phyloP scores from a whole-genome alignment of 2,329 filamentous ascomycete species.

The Aureobasidium zeae region DNA sequence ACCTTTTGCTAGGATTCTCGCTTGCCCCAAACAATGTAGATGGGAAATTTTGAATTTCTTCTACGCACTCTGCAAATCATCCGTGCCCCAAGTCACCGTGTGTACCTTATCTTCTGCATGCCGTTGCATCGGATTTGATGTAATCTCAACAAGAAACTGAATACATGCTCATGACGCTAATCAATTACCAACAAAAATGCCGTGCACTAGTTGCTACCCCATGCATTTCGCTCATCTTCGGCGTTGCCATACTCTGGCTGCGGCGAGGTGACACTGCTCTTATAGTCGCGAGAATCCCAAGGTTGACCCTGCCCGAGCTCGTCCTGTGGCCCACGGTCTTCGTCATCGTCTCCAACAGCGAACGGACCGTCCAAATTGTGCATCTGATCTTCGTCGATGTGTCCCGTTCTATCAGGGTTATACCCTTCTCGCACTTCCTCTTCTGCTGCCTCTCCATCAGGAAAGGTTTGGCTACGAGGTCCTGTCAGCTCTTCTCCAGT shows the following conservation, averaged over 20 bases:
- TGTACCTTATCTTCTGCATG: too few species aligned
- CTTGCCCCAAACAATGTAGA: neutral
- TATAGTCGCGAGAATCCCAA: constrained; percentile 34
- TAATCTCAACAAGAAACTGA: too few species aligned
- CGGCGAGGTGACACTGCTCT: constrained; percentile 18
- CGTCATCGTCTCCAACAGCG: constrained; percentile 33
- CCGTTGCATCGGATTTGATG: too few species aligned
- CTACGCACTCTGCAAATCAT: neutral
- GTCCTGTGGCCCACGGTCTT: constrained; percentile 26
- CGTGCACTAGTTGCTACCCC: constrained; percentile 22
- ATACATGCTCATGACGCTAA: too few species aligned
- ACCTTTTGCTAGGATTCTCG: constrained; percentile 10
- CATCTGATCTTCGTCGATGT: constrained; percentile 33
- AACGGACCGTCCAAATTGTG: constrained; percentile 40
- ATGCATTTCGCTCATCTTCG: constrained; percentile 34
- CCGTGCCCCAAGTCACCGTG: neutral
- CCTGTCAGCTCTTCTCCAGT: neutral
- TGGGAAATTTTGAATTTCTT: neutral
- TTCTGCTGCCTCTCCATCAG: constrained; percentile 33
- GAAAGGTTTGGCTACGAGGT: constrained; percentile 36
- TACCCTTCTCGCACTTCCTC: constrained; percentile 48
- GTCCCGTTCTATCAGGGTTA: constrained; percentile 40
- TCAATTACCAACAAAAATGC: too few species aligned
- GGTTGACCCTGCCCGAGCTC: constrained; percentile 33
- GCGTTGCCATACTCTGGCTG: constrained; percentile 34